Conservation (phyloP, 352 stramenopile genomes). For the Globisporangium abappressorium region DNA sequence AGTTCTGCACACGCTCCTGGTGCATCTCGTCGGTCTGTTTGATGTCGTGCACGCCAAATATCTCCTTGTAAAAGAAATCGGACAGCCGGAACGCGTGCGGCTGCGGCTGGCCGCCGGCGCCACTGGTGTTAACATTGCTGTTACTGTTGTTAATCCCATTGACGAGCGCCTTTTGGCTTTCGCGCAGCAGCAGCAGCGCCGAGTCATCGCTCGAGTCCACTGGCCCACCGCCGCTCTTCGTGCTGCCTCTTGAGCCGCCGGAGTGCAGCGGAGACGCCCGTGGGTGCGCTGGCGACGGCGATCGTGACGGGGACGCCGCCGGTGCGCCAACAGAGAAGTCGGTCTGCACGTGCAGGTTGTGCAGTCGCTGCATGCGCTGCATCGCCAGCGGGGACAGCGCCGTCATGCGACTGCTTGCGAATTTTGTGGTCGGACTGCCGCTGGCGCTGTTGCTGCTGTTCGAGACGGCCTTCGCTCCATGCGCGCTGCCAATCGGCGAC, state of each 20-base stretch:
- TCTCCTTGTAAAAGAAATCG: slow-evolving; percentile 85
- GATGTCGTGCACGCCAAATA: slow-evolving; percentile 82
- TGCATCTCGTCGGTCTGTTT: slow-evolving; percentile 70
- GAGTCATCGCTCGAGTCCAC: slow-evolving; percentile 2
- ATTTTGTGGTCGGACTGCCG: neutral
- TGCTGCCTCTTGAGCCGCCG: neutral
- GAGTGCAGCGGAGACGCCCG: slow-evolving; percentile 7
- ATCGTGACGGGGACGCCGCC: neutral
- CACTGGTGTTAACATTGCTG: too few species aligned
- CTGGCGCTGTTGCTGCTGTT: slow-evolving; percentile 11
- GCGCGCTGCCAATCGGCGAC: neutral
- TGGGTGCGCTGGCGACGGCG: neutral
- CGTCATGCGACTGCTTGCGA: neutral
- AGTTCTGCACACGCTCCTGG: slow-evolving; percentile 81
- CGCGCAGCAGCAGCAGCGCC: neutral
- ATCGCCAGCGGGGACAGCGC: slow-evolving; percentile 26
- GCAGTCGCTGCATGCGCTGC: slow-evolving; percentile 34
- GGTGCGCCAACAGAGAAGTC: slow-evolving; percentile 16
- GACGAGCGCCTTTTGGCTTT: neutral
- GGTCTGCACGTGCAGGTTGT: slow-evolving; percentile 34
- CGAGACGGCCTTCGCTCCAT: neutral
- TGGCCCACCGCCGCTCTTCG: neutral
- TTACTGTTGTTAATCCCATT: neutral
- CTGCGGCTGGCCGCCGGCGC: slow-evolving; percentile 15
- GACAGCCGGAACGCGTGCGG: slow-evolving; percentile 58